A percentile compares a stretch with the other conserved stretches of the same genome.
These are phyloP conservation scores for Globisporangium irregulare DNA, from an alignment of 352 stramenopile species.

Conservation along the genomic window DNA sequence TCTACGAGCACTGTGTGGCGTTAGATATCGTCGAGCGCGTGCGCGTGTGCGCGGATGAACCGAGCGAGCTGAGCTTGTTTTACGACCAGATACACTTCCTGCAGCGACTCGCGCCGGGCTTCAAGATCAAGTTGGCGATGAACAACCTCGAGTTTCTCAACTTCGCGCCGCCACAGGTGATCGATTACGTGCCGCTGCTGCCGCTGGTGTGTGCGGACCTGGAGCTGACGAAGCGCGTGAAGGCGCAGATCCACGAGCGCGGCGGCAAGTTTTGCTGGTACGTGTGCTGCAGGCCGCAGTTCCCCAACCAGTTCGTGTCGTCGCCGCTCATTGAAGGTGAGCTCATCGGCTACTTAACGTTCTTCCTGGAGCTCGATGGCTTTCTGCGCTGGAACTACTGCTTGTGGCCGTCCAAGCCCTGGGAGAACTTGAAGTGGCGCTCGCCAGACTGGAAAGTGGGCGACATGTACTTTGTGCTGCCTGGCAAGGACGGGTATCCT, in stretches of 20 bases:
- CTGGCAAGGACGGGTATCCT: conserved; percentile 51
- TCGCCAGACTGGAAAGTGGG: conserved; percentile 66
- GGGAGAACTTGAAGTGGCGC: conserved; percentile 62
- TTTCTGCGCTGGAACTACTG: conserved; percentile 86
- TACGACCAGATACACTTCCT: conserved; percentile 66
- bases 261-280: conserved; percentile 74
- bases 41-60: conserved; percentile 72
- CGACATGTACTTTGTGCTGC: conserved; percentile 85
- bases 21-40: conserved; percentile 58
- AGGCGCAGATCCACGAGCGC: conserved; percentile 48
- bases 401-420: conserved; percentile 58
- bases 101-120: conserved; percentile 53
- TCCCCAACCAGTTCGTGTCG: conserved; percentile 78
- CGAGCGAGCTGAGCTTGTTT: conserved; percentile 49
- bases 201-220: conserved; percentile 65
- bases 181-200: conserved; percentile 70
- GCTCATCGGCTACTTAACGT: conserved; percentile 72
- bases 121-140: conserved; percentile 72
- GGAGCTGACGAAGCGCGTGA: conserved; percentile 50
- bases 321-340: conserved; percentile 71
- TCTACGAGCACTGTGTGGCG: conserved; percentile 64
- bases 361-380: conserved; percentile 74
- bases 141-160: conserved; percentile 74
- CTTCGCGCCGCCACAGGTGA: conserved; percentile 58
- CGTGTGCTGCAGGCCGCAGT: conserved; percentile 67